These are phyloP conservation scores for Marasmius sp. DNA, from an alignment of 1,284 basidiomycete genomes.

Conservation along the genomic window DNA sequence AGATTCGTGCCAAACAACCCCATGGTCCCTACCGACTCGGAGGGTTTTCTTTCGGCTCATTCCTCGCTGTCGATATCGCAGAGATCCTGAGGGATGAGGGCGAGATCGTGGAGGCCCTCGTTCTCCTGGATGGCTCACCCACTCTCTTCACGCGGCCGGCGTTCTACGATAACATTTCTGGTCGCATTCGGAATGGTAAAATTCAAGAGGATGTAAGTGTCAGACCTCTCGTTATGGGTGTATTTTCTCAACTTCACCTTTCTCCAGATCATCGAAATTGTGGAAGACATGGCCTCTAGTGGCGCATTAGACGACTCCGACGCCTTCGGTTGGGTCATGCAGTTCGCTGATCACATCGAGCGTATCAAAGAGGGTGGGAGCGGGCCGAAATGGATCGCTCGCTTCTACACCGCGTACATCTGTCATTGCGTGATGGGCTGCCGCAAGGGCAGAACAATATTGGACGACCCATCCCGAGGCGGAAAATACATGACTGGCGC, in stretches of 20 bases:
- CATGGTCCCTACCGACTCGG: constrained; percentile 9
- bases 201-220: background rate
- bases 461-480: background rate
- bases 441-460: background rate
- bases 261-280: background rate
- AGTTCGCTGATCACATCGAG: background rate
- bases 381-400: background rate
- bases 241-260: too few relatives aligned
- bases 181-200: background rate
- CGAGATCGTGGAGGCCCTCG: background rate
- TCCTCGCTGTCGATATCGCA: background rate
- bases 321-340: background rate
- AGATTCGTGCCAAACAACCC: constrained; percentile 6
- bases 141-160: background rate
- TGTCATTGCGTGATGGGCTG: background rate
- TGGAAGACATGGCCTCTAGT: background rate
- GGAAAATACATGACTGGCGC: background rate
- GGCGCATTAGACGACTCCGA: background rate
- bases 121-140: background rate
- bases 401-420: background rate
- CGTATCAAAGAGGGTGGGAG: background rate
- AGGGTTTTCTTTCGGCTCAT: constrained; percentile 1
- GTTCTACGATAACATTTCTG: background rate
- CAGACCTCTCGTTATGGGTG: background rate
- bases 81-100: background rate